These are phyloP conservation scores for Hypomyces perniciosus DNA, from an alignment of 2,329 filamentous ascomycete genomes.

Conservation along the genomic window DNA sequence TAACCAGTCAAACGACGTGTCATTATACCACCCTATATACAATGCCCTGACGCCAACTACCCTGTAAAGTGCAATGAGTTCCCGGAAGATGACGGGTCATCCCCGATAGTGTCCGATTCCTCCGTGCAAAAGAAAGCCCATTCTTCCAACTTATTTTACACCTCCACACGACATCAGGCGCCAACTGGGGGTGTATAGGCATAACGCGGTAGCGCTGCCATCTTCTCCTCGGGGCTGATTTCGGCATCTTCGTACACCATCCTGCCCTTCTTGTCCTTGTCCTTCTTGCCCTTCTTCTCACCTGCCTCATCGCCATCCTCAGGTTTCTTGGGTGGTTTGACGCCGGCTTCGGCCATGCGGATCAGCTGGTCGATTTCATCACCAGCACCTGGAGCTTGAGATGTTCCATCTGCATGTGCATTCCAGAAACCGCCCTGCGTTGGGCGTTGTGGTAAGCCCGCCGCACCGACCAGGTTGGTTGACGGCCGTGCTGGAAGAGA, in stretches of 20 bases:
- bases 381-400: constrained; percentile 28
- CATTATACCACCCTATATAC: too few species aligned
- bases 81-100: too few species aligned
- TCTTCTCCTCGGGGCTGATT: constrained; percentile 81
- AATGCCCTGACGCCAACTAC: background rate
- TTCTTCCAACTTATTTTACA: background rate
- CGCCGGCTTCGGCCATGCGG: constrained; percentile 57
- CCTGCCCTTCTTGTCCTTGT: constrained; percentile 60
- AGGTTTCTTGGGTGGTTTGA: constrained; percentile 39
- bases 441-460: constrained; percentile 41
- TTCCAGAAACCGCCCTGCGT: constrained; percentile 28
- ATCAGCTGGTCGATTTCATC: constrained; percentile 63
- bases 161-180: constrained; percentile 5
- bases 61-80: constrained; percentile 4
- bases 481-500: constrained; percentile 43
- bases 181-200: constrained; percentile 41
- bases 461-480: constrained; percentile 30
- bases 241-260: constrained; percentile 80
- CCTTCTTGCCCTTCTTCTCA: constrained; percentile 63
- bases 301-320: constrained; percentile 35
- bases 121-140: too few species aligned
- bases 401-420: constrained; percentile 14
- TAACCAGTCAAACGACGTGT: too few species aligned
- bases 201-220: constrained; percentile 74
- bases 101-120: background rate